Conservation (phyloP, 306 rosid species). For the Lithocarpus polystachyus region DNA sequence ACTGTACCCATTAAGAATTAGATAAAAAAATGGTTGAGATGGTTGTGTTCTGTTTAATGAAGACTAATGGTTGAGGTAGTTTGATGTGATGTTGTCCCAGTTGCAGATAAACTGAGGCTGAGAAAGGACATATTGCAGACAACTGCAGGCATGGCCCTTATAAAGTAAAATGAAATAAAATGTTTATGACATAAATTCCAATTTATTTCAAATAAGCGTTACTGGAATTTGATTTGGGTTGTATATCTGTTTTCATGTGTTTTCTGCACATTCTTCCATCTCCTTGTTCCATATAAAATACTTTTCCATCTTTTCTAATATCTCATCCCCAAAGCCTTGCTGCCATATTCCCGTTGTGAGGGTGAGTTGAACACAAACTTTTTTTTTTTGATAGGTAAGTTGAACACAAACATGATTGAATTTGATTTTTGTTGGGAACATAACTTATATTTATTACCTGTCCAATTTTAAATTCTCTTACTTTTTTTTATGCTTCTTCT, state of each 20-base stretch:
- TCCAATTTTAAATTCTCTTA: not conserved
- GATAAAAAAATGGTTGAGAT: not conserved
- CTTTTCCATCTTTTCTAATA: not conserved
- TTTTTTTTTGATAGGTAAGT: not conserved
- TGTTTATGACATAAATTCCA: not conserved
- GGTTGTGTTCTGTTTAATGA: not conserved
- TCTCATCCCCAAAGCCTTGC: not conserved
- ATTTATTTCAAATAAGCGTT: not conserved
- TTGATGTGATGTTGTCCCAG: not conserved
- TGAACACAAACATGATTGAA: not conserved
- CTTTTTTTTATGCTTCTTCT: not conserved
- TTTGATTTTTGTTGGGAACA: not conserved
- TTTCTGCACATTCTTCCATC: not conserved
- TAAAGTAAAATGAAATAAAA: not conserved
- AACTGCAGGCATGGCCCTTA: not conserved
- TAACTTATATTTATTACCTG: not conserved
- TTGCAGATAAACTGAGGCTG: not conserved
- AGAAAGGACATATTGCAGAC: not conserved
- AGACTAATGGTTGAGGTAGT: not conserved
- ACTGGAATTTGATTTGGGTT: not conserved
- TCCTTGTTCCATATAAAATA: not conserved
- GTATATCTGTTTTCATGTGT: not conserved
- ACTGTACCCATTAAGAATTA: not conserved
- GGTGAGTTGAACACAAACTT: too few species aligned
- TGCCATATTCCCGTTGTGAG: not conserved